Evolutionary conservation across 1,284 basidiomycete species (phyloP).

Genomic region (Ustilago curta): DNA sequence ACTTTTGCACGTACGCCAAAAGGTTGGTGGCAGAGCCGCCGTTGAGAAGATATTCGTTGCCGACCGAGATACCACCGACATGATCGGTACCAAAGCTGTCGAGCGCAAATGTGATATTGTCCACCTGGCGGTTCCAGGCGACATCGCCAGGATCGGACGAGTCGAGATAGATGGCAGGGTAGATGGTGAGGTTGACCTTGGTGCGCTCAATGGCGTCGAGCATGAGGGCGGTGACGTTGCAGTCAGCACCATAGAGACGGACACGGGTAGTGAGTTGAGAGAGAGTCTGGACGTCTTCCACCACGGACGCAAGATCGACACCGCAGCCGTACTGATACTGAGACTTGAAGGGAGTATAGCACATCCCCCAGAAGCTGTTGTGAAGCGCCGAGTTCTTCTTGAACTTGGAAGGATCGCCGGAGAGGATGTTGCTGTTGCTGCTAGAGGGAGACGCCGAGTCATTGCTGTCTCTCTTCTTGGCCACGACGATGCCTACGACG

Average conservation of each 20-base stretch:
- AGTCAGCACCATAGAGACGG: constrained; percentile 45
- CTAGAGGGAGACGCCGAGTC: constrained; percentile 12
- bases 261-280: constrained; percentile 42
- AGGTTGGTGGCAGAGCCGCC: constrained; percentile 34
- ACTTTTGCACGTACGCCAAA: constrained; percentile 32
- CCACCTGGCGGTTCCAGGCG: constrained; percentile 34
- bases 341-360: constrained; percentile 45
- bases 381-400: constrained; percentile 33
- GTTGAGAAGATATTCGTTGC: constrained; percentile 47
- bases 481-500: constrained; percentile 38
- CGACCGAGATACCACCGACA: constrained; percentile 41
- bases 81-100: constrained; percentile 40
- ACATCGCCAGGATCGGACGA: constrained; percentile 27
- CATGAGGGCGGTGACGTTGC: constrained; percentile 44
- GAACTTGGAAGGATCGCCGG: constrained; percentile 43
- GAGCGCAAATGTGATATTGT: constrained; percentile 40
- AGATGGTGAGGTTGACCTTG: constrained; percentile 48
- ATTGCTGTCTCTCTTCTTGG: constrained; percentile 19
- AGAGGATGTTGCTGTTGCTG: constrained; percentile 15
- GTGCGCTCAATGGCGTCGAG: constrained; percentile 48
- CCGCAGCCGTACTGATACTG: constrained; percentile 42
- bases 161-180: constrained; percentile 42
- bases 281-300: constrained; percentile 35
- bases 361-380: constrained; percentile 47
- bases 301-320: constrained; percentile 32